Base-by-base conservation (phyloP, 2,329 filamentous ascomycete species). In the Annulohypoxylon truncatum region DNA sequence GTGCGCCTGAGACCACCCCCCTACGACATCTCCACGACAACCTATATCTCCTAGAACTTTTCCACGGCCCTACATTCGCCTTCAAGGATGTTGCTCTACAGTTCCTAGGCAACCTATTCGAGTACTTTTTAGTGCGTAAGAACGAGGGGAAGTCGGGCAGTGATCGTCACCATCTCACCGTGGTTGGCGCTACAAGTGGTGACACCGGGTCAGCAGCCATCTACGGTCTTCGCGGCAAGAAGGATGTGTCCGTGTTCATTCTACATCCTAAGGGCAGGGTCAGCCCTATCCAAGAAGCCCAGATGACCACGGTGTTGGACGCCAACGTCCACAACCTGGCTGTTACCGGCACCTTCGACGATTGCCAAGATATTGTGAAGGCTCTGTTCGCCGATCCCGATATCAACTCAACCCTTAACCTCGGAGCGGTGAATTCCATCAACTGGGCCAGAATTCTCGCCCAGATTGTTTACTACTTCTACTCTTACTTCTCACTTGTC, bases 311-410 rank as follows among this genome's bases (percentile, higher is more conserved):
- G 0, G 92, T 96, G 26, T 83, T 93, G 40, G 96, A 98, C 78
- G 82, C 87, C 64, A 98, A 98, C 77, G 94, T 98, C 31, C 93
- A 97, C 84, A 97, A 97, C 79, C 82, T 98, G 48, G 89, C 92
- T 56, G 92, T 98, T 10, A 89, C 91, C 52, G 96, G 95, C 62
- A 96, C 93, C 0, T 98, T 98, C 77, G 95, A 98, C 76, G 94
- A 98, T 77, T 98, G 96, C 81, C 95, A 97, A 87, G 94, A 97
- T 79, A 96, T 96, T 61, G 91, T 99, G 77, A 98, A 99, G 82
- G 90, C 92, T 1, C 86, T 99, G 52, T 97, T 98, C 77, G 90
- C 89, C 68, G 95, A 99, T 74, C 84, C 90, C 2, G 89, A 94
- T 59, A 91, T 92, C 77, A 98, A 98, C 84, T 83, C 86, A 72